Conservation (phyloP, 164 flowering plant species). For the Dillenia suffruticosa region DNA sequence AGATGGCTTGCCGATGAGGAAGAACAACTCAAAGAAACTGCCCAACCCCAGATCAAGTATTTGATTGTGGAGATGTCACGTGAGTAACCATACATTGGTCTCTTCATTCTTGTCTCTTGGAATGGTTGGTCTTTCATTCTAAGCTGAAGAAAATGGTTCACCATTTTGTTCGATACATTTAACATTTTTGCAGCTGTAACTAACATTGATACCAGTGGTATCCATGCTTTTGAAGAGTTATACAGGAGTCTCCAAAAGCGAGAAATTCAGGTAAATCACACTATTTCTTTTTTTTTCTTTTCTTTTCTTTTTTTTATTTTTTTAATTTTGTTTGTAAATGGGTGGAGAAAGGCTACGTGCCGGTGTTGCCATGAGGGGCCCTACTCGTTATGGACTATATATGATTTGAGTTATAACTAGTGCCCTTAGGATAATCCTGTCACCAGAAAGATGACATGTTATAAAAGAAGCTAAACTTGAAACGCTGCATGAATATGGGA, state of each 20-base stretch:
- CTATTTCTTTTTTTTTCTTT: background rate
- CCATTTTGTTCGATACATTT: background rate
- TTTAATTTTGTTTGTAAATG: background rate
- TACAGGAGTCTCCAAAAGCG: slow-evolving; percentile 53
- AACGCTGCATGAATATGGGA: background rate
- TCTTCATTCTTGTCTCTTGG: background rate
- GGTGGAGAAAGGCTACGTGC: background rate
- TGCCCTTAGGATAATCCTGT: background rate
- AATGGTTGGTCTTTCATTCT: too few relatives aligned
- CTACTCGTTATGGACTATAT: too few relatives aligned
- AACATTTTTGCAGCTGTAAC: slow-evolving; percentile 64
- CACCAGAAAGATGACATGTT: too few relatives aligned
- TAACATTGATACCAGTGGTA: slow-evolving; percentile 88
- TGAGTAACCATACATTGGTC: slow-evolving; percentile 21
- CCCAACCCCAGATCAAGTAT: slow-evolving; percentile 37
- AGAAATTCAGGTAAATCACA: slow-evolving; percentile 48
- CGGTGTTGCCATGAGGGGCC: too few relatives aligned
- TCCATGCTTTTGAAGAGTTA: slow-evolving; percentile 75
- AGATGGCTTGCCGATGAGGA: slow-evolving; percentile 77
- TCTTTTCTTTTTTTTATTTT: background rate
- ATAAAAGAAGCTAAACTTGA: too few relatives aligned
- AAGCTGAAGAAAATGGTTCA: background rate
- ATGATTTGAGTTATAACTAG: too few relatives aligned
- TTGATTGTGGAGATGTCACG: slow-evolving; percentile 88
- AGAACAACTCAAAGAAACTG: slow-evolving; percentile 30